These are phyloP conservation scores for Aspergillus pseudoviridinutans DNA, from an alignment of 2,329 filamentous ascomycete species.

Conservation along the genomic window DNA sequence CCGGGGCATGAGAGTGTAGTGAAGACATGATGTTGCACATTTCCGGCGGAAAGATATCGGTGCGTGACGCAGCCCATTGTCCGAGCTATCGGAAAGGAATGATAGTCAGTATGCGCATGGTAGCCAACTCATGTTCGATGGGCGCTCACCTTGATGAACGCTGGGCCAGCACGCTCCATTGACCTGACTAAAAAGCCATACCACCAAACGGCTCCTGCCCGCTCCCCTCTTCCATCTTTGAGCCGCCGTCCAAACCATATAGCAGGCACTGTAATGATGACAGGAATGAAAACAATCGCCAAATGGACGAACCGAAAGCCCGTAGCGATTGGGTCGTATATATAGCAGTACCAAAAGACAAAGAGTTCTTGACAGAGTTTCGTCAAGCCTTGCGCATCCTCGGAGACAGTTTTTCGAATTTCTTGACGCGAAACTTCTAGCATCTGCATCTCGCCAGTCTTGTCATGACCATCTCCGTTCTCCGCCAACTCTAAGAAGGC, in stretches of 20 bases:
- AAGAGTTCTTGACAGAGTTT: slow-evolving; percentile 58
- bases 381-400: slow-evolving; percentile 57
- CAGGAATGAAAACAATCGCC: slow-evolving; percentile 83
- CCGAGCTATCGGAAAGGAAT: slow-evolving; percentile 59
- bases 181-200: slow-evolving; percentile 79
- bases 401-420: slow-evolving; percentile 64
- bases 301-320: slow-evolving; percentile 84
- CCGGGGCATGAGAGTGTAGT: slow-evolving; percentile 88
- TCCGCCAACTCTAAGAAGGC: slow-evolving; percentile 58
- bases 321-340: slow-evolving; percentile 76
- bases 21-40: slow-evolving; percentile 93
- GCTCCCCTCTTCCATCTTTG: slow-evolving; percentile 65
- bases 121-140: neutral
- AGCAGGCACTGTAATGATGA: slow-evolving; percentile 72
- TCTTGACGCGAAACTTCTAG: slow-evolving; percentile 75
- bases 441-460: slow-evolving; percentile 83
- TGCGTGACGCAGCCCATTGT: slow-evolving; percentile 95
- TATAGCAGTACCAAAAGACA: slow-evolving; percentile 60
- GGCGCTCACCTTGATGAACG: slow-evolving; percentile 83
- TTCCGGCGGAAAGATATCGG: slow-evolving; percentile 91
- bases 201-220: slow-evolving; percentile 87
- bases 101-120: neutral
- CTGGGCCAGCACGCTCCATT: slow-evolving; percentile 91
- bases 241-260: slow-evolving; percentile 73
- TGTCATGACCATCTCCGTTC: slow-evolving; percentile 45